Conservation (phyloP, 73 alveolate genomes). For the Strombidium stylifer region DNA sequence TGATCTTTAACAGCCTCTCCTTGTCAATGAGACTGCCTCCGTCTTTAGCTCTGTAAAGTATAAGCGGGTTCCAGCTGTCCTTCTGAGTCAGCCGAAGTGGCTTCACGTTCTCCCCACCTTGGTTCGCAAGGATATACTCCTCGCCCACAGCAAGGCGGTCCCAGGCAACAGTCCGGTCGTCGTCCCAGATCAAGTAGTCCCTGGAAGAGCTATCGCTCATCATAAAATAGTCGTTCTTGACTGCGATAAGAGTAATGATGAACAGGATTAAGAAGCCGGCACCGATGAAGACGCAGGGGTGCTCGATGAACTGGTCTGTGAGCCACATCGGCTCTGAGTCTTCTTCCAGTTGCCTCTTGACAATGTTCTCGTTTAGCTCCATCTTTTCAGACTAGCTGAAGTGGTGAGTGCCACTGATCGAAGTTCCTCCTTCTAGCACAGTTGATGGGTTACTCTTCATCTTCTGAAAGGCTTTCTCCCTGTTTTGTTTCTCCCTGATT, state of each 20-base stretch:
- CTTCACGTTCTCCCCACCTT: neutral
- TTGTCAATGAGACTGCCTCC: too few species aligned
- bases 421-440: too few species aligned
- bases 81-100: neutral
- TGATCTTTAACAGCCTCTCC: too few species aligned
- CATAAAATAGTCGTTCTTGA: neutral
- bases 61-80: neutral
- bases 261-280: neutral
- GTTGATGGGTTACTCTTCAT: too few species aligned
- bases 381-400: too few species aligned
- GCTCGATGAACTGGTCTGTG: neutral
- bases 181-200: neutral
- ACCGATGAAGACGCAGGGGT: neutral
- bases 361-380: too few species aligned
- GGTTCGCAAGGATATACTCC: neutral
- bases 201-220: neutral
- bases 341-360: too few species aligned
- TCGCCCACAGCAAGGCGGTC: neutral
- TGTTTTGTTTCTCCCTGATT: too few species aligned
- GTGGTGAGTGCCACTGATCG: too few species aligned
- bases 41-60: too few species aligned
- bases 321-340: neutral
- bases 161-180: neutral
- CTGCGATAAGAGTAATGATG: neutral
- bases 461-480: too few species aligned